phyloP scores from a whole-genome alignment of 1,284 basidiomycete genomes.

The Heterobasidion occidentale region DNA sequence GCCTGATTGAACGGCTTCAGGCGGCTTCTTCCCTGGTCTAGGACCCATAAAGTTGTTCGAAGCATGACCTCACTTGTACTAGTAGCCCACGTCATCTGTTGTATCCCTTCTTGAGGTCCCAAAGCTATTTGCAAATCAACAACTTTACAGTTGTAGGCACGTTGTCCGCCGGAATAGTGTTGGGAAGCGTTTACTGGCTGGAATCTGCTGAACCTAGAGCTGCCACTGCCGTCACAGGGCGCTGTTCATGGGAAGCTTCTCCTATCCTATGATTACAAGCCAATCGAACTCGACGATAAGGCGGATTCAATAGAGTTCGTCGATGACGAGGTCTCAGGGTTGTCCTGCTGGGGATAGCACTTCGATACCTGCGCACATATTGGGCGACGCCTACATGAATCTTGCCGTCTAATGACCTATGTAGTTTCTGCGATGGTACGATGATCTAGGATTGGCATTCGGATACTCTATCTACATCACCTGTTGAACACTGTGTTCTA shows the following conservation, averaged over 20 bases:
- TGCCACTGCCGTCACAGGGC: too few species aligned
- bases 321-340: neutral
- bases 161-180: neutral
- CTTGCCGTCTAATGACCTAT: too few species aligned
- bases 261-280: neutral
- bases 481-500: too few species aligned
- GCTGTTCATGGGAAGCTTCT: too few species aligned
- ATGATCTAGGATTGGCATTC: too few species aligned
- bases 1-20: slow-evolving; percentile 29
- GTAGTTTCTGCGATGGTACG: too few species aligned
- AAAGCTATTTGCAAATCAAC: neutral
- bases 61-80: neutral
- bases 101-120: neutral
- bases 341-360: neutral
- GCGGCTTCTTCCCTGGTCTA: slow-evolving; percentile 7
- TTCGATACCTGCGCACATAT: neutral
- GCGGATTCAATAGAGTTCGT: neutral
- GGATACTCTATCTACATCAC: too few species aligned
- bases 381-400: too few species aligned
- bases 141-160: neutral
- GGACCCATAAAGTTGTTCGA: neutral
- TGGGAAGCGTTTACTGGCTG: neutral
- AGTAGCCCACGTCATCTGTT: neutral
- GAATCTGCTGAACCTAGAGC: neutral
- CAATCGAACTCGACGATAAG: neutral